Evolutionary conservation across 768 basidiomycete genomes (phyloP), one percentile per base, ranked within the genome.

Genomic region (Mycena vitilis): DNA sequence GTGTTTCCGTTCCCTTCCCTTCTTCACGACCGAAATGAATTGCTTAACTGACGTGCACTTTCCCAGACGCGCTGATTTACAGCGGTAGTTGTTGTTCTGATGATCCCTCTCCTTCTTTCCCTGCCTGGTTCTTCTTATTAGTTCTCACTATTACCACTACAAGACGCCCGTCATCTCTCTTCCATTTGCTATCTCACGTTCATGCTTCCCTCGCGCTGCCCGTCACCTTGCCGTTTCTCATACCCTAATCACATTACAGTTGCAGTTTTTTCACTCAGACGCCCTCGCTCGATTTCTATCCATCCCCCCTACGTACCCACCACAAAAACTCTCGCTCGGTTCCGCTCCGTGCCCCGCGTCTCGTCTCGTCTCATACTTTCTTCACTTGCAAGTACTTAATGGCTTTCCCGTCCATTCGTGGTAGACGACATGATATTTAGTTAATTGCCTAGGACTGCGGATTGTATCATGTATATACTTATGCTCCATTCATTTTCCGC

Each of bases 61-160:
- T 68, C 59, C 53, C 53, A 87, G 86, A 66, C 85, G 85, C 25
- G 83, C 84, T 60, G 81, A 86, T 78, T 76, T 87, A 36, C 79
- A 82, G 68, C 77, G 80, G 63, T 80, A 77, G 51, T 44, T 51
- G 6, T 16, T 45, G 40, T 10, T 45, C 18, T 20, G 30, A 30
- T 45, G 16, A 16, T 45, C 18, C 7, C 13, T 16, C 44, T 30
- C 5, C 30, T 30, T 30, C 30, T 30, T 30, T 30, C 30, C 30
- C 30, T 30, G 30, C 44, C 48, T 47, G 36, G 11, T 23, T 16
- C 37, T 63, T n/a, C 23, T 40, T 68, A 63, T 45, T 47, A 40
- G 52, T 54, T 67, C 47, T 40, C 38, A n/a, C 18, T 56, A 45
- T 45, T 45, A 45, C 44, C 16, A 45, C 44, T 40, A 45, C 44